phyloP scores from a whole-genome alignment of 2,329 filamentous ascomycete species.

The Plenodomus tracheiphilus region DNA sequence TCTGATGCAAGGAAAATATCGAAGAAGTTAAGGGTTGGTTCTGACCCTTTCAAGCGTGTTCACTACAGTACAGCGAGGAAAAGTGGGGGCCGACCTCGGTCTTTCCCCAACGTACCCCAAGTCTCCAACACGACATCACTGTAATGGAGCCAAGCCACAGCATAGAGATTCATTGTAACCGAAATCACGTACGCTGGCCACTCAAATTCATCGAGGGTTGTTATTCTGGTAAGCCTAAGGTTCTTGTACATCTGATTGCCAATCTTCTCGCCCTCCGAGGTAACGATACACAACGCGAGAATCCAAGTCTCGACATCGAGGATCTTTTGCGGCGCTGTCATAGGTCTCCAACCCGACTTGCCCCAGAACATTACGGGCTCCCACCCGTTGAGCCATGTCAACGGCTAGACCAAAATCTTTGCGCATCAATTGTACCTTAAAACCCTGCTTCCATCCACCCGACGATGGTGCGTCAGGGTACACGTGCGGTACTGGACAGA shows the following conservation, averaged over 20 bases:
- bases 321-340: constrained; percentile 55
- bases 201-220: no score
- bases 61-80: neutral
- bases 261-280: constrained; percentile 58
- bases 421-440: constrained; percentile 63
- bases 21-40: neutral
- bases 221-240: neutral
- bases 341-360: constrained; percentile 57
- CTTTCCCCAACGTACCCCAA: constrained; percentile 29
- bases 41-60: neutral
- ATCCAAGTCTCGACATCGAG: constrained; percentile 57
- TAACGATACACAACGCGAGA: constrained; percentile 62
- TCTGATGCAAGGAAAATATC: neutral
- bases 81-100: constrained; percentile 18
- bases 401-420: constrained; percentile 62
- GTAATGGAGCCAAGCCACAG: neutral
- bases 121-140: constrained; percentile 11
- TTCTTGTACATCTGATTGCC: constrained; percentile 37
- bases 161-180: no score
- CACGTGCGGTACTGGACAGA: constrained; percentile 57
- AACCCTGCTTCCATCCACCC: constrained; percentile 58
- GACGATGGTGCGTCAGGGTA: constrained; percentile 53
- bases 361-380: constrained; percentile 55
- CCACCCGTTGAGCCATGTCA: constrained; percentile 58
- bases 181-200: no score